These are phyloP conservation scores for Rhizoclosmatium sp. DNA, from an alignment of 192 early-diverging fungal species.

Conservation along the genomic window DNA sequence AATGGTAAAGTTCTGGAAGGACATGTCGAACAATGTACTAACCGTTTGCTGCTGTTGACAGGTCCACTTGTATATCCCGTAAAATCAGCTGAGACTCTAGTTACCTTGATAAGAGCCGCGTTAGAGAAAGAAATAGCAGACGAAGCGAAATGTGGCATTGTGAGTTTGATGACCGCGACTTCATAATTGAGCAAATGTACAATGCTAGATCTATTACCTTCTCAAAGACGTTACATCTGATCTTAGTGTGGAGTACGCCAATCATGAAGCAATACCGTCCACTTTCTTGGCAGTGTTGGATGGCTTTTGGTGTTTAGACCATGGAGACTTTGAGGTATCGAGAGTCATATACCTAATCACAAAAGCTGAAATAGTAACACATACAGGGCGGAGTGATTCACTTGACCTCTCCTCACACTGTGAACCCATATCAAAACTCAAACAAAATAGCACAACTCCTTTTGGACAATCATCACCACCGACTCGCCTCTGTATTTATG, in stretches of 20 bases:
- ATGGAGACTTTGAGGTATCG: slow-evolving; percentile 13
- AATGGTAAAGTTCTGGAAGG: too few relatives aligned
- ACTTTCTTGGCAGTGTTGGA: neutral
- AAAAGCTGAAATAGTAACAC: too few relatives aligned
- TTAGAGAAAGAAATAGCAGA: neutral
- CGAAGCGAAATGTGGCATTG: neutral
- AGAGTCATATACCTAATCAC: too few relatives aligned
- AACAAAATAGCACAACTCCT: neutral
- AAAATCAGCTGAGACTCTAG: neutral
- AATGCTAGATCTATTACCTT: slow-evolving; percentile 9
- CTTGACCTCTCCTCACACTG: neutral
- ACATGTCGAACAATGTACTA: neutral
- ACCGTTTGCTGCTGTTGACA: neutral
- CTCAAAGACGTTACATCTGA: neutral
- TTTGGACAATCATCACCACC: neutral
- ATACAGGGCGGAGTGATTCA: slow-evolving; percentile 2
- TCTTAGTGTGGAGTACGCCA: neutral
- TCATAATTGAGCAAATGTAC: too few relatives aligned
- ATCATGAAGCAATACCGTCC: neutral
- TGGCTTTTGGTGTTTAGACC: slow-evolving; percentile 9
- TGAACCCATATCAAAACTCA: slow-evolving; percentile 1
- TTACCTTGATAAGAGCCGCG: neutral
- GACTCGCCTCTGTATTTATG: neutral
- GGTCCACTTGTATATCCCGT: slow-evolving; percentile 1
- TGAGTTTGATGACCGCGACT: neutral